Conservation (phyloP, 352 stramenopile species). For the Globisporangium carolinianum region DNA sequence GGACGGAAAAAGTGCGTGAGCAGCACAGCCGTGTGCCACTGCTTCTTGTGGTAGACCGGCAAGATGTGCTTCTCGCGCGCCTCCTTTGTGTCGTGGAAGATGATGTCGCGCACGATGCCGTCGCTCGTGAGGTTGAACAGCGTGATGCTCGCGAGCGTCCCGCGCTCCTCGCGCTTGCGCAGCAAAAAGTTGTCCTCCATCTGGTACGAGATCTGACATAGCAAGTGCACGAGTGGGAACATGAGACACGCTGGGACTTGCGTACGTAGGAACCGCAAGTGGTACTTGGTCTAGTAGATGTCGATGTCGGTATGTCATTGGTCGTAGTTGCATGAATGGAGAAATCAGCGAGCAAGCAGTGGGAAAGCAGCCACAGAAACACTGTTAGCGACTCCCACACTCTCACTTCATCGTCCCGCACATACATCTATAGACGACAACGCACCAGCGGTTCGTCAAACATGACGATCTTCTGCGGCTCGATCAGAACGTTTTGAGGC, state of each 20-base stretch:
- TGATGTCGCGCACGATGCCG: conserved; percentile 76
- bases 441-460: conserved; percentile 85
- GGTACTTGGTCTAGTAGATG: conserved; percentile 66
- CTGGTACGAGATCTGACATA: conserved; percentile 87
- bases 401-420: too few relatives aligned
- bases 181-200: conserved; percentile 82
- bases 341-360: too few relatives aligned
- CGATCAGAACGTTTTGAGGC: conserved; percentile 70
- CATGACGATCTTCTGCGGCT: conserved; percentile 73
- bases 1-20: conserved; percentile 80
- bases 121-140: conserved; percentile 87
- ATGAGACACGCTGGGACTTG: conserved; percentile 75
- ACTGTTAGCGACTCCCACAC: too few relatives aligned
- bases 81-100: conserved; percentile 85
- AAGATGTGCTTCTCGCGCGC: conserved; percentile 79
- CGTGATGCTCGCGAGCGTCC: conserved; percentile 63
- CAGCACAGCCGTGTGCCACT: conserved; percentile 79
- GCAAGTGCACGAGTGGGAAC: conserved; percentile 76
- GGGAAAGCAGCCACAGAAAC: conserved; percentile 2
- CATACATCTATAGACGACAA: neutral
- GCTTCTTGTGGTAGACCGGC: conserved; percentile 81
- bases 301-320: too few relatives aligned
- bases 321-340: too few relatives aligned
- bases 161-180: conserved; percentile 74
- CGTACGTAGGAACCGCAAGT: conserved; percentile 71